A percentile compares a stretch with the other conserved stretches of the same genome.
phyloP scores from a whole-genome alignment of 179 eudicot species.

The Spergularia azorica region DNA sequence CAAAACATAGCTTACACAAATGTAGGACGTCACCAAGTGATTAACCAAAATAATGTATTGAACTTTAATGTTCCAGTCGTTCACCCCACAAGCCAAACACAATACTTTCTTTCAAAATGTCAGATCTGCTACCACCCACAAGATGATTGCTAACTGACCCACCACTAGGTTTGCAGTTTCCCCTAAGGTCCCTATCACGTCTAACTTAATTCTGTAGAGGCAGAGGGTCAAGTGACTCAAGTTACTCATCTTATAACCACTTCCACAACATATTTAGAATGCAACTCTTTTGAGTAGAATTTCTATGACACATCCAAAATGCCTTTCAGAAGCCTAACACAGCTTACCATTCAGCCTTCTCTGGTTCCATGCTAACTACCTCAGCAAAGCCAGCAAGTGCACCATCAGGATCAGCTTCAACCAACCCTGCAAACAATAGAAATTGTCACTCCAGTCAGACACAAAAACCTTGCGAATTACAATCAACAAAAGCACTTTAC shows the following conservation, averaged over 20 bases:
- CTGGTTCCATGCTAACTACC: slow-evolving; percentile 93
- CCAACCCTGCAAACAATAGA: slow-evolving; percentile 53
- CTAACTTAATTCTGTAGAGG: background rate
- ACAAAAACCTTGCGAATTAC: background rate
- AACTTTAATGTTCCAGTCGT: background rate
- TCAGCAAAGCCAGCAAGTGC: slow-evolving; percentile 92
- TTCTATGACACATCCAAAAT: background rate
- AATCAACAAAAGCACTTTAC: background rate
- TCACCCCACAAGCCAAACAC: background rate
- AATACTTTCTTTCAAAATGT: background rate
- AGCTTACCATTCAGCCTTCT: slow-evolving; percentile 94
- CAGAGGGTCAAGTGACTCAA: background rate
- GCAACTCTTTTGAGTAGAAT: background rate
- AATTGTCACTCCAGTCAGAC: background rate
- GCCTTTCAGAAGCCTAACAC: background rate
- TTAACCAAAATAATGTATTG: background rate
- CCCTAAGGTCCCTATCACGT: background rate
- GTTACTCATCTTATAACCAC: background rate
- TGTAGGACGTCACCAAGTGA: background rate
- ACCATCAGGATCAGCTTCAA: slow-evolving; percentile 93
- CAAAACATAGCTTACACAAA: background rate
- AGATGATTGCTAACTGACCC: background rate
- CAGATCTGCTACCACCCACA: background rate
- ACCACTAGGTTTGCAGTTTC: background rate
- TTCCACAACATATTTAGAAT: background rate